A percentile compares a stretch with the other conserved stretches of the same genome.
These are phyloP conservation scores for Hemisphaericaspora subhashii DNA, from an alignment of 1,139 yeast genomes.

Conservation along the genomic window DNA sequence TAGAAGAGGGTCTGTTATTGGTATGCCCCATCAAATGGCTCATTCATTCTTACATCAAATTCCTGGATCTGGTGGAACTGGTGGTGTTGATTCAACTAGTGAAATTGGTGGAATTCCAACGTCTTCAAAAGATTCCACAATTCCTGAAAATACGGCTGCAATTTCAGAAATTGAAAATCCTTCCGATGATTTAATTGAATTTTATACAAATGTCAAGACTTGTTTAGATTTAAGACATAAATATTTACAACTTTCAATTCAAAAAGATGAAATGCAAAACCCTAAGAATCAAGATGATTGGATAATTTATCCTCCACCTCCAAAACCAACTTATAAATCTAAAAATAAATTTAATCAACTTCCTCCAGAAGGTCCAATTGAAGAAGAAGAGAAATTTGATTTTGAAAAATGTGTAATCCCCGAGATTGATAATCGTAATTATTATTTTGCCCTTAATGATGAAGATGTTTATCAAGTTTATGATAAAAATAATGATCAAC, in stretches of 20 bases:
- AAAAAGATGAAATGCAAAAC: conserved; percentile 63
- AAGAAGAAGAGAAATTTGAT: conserved; percentile 53
- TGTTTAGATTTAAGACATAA: conserved; percentile 77
- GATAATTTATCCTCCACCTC: conserved; percentile 91
- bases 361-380: conserved; percentile 28
- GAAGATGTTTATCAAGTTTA: conserved; percentile 72
- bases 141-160: conserved; percentile 49
- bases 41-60: conserved; percentile 22
- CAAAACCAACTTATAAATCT: conserved; percentile 86
- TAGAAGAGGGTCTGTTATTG: conserved; percentile 56
- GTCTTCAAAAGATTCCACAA: conserved; percentile 14
- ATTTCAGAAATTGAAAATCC: conserved; percentile 69
- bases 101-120: too few species aligned
- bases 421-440: conserved; percentile 42
- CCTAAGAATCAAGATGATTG: conserved; percentile 77
- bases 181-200: conserved; percentile 64
- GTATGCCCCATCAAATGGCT: conserved; percentile 33
- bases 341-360: conserved; percentile 58
- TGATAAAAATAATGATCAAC: conserved; percentile 33
- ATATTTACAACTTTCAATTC: conserved; percentile 71
- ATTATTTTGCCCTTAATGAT: conserved; percentile 51
- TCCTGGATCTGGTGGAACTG: conserved; percentile 17
- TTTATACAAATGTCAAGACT: conserved; percentile 67
- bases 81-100: too few species aligned
- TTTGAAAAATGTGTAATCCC: conserved; percentile 67